phyloP scores from a whole-genome alignment of 108 stramenopile species.

The Cyclotella sp. region DNA sequence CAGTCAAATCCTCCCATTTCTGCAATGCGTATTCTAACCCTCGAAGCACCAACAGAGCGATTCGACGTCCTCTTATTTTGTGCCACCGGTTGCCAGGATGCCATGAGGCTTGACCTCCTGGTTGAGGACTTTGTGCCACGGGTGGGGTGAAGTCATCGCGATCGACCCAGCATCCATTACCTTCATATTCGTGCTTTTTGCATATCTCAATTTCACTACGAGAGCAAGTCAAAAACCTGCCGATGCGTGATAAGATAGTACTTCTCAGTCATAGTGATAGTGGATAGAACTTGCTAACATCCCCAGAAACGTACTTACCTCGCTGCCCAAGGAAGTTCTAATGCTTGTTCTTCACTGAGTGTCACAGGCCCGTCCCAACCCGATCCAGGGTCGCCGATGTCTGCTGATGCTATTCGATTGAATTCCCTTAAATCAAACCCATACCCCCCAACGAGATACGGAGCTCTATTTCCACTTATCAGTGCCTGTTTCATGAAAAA shows the following conservation, averaged over 20 bases:
- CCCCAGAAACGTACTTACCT: neutral
- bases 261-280: neutral
- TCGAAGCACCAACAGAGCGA: conserved; percentile 47
- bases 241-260: neutral
- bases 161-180: conserved; percentile 56
- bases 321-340: conserved; percentile 47
- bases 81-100: conserved; percentile 52
- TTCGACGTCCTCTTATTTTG: conserved; percentile 42
- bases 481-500: conserved; percentile 59
- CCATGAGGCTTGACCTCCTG: conserved; percentile 44
- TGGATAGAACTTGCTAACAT: neutral
- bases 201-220: conserved; percentile 30
- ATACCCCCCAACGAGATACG: conserved; percentile 40
- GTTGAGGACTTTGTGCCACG: conserved; percentile 15
- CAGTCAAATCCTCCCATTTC: conserved; percentile 45
- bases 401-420: conserved; percentile 20
- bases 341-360: conserved; percentile 37
- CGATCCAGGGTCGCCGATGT: conserved; percentile 14
- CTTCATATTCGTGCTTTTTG: conserved; percentile 36
- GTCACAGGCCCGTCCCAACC: conserved; percentile 41
- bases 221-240: conserved; percentile 39
- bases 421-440: conserved; percentile 13
- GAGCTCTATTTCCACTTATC: conserved; percentile 54
- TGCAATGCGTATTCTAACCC: conserved; percentile 54
- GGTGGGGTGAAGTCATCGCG: conserved; percentile 44